A percentile compares a stretch with the other conserved stretches of the same genome.
Evolutionary conservation across 192 early-diverging fungal genomes (phyloP).

Genomic region (Pilaira anomala): DNA sequence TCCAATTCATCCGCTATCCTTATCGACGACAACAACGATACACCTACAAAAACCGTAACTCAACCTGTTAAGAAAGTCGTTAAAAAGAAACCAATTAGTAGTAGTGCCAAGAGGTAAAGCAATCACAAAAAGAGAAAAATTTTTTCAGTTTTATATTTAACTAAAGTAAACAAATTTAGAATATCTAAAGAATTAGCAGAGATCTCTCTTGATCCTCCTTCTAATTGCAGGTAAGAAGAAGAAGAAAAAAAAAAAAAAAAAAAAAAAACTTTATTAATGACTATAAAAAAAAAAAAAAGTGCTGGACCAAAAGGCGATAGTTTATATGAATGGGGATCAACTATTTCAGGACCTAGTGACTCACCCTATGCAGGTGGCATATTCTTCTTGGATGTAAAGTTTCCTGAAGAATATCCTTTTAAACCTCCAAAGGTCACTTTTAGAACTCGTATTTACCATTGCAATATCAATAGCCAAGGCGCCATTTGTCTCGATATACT

Average conservation of each 20-base stretch:
- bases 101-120: constrained; percentile 59
- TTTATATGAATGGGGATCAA: constrained; percentile 94
- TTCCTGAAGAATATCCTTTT: constrained; percentile 94
- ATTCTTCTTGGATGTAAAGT: constrained; percentile 91
- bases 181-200: constrained; percentile 98
- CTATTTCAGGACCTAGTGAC: constrained; percentile 84
- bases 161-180: constrained; percentile 40
- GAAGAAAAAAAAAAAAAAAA: neutral
- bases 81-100: constrained; percentile 44
- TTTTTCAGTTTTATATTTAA: constrained; percentile 8
- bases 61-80: neutral
- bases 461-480: constrained; percentile 92
- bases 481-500: constrained; percentile 92
- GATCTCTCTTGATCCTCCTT: constrained; percentile 92
- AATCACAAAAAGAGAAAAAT: constrained; percentile 13
- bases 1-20: neutral
- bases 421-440: constrained; percentile 91
- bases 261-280: neutral
- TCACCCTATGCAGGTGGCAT: constrained; percentile 90
- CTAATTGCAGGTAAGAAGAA: constrained; percentile 69
- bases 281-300: constrained; percentile 36
- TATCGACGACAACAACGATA: neutral
- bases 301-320: constrained; percentile 97
- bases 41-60: constrained; percentile 1
- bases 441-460: constrained; percentile 94